phyloP scores from a whole-genome alignment of 768 basidiomycete genomes.

The Agaricus blazei region DNA sequence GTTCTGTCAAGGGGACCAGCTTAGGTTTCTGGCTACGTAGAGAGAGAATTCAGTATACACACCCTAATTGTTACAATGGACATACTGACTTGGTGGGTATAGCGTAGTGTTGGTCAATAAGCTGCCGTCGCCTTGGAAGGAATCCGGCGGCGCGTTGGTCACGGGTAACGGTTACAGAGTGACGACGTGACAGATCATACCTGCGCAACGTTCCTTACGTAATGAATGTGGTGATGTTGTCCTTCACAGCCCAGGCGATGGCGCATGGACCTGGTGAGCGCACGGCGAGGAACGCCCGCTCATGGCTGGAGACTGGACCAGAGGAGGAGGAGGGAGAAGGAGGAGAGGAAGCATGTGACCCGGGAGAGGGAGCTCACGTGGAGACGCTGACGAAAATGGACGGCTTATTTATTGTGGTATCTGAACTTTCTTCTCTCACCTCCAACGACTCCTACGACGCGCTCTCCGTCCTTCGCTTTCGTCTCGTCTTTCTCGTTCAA shows the following conservation, averaged over 20 bases:
- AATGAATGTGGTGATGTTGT: background rate
- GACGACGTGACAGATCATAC: background rate
- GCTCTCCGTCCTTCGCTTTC: background rate
- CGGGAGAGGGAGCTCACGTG: conserved; percentile 5
- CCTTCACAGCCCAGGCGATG: no score
- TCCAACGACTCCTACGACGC: conserved; percentile 15
- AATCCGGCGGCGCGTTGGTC: conserved; percentile 6
- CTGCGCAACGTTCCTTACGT: conserved; percentile 2
- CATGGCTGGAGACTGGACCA: background rate
- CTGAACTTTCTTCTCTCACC: conserved; percentile 11
- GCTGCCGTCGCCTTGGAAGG: background rate
- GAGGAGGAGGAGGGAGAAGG: background rate
- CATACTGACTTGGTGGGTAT: conserved; percentile 18
- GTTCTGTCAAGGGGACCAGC: conserved; percentile 39
- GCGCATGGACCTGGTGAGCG: no score
- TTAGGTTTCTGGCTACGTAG: background rate
- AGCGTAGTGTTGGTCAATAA: background rate
- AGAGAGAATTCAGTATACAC: conserved; percentile 17
- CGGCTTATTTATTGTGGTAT: conserved; percentile 11
- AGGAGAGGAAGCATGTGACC: background rate
- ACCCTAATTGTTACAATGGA: conserved; percentile 70
- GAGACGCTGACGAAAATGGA: conserved; percentile 5
- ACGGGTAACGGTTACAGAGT: background rate
- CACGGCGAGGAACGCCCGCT: background rate
- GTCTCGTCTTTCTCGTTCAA: background rate